Evolutionary conservation across 2,329 filamentous ascomycete genomes (phyloP).

Genomic region (Scorias spongiosa): DNA sequence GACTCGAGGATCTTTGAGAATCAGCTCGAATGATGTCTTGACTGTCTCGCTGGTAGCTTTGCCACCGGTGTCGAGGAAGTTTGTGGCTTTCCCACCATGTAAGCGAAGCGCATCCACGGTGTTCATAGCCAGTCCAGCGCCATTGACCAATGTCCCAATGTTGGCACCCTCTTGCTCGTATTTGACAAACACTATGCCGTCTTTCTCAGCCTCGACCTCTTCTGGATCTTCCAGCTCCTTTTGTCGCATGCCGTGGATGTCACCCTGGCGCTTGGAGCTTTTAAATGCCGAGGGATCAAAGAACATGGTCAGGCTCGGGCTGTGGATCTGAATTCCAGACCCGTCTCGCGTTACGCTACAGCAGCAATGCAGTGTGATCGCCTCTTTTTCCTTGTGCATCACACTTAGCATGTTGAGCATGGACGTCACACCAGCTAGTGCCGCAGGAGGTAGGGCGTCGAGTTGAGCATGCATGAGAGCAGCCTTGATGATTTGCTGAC

Average conservation of each 20-base stretch:
- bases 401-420: conserved; percentile 40
- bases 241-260: conserved; percentile 44
- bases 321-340: conserved; percentile 26
- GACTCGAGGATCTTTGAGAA: conserved; percentile 56
- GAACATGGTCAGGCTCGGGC: conserved; percentile 42
- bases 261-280: conserved; percentile 44
- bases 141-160: conserved; percentile 76
- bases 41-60: conserved; percentile 77
- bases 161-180: conserved; percentile 38
- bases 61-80: conserved; percentile 81
- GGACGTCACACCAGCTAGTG: conserved; percentile 29
- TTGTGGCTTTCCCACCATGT: conserved; percentile 54
- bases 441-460: conserved; percentile 27
- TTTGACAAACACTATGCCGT: conserved; percentile 68
- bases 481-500: conserved; percentile 23
- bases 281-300: conserved; percentile 58
- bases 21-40: conserved; percentile 57
- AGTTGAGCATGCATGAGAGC: conserved; percentile 40
- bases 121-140: conserved; percentile 81
- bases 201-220: conserved; percentile 47
- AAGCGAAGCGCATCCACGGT: conserved; percentile 64
- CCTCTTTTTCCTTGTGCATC: conserved; percentile 51
- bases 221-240: conserved; percentile 35
- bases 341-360: conserved; percentile 28
- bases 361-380: conserved; percentile 42